Conservation (phyloP, 148 eudicot genomes). For the Diospyros lotus region DNA sequence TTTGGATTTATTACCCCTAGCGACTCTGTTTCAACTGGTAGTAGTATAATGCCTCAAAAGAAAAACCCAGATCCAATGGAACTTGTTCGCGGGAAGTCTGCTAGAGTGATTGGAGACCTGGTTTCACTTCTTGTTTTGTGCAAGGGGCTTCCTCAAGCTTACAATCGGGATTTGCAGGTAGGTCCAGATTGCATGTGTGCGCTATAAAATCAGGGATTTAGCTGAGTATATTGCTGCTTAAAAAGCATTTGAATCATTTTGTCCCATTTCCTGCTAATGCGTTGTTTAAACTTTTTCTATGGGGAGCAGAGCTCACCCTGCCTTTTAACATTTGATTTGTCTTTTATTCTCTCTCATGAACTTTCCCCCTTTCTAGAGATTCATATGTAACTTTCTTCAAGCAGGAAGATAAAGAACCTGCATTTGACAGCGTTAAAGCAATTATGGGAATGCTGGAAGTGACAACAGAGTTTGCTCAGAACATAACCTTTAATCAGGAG, state of each 20-base stretch:
- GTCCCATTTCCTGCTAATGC: background rate
- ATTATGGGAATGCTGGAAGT: constrained; percentile 92
- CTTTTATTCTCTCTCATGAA: background rate
- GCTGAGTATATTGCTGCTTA: constrained; percentile 1
- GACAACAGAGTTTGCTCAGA: constrained; percentile 87
- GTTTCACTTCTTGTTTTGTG: constrained; percentile 90
- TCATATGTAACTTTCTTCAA: background rate
- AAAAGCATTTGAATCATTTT: background rate
- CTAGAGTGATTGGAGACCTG: constrained; percentile 79
- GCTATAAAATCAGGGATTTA: background rate
- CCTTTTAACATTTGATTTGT: constrained; percentile 3
- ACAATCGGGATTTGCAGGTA: constrained; percentile 98
- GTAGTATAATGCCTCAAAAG: constrained; percentile 99
- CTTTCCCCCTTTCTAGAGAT: background rate
- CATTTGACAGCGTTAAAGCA: constrained; percentile 85
- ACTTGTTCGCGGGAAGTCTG: constrained; percentile 99
- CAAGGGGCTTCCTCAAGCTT: constrained; percentile 97
- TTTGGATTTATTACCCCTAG: constrained; percentile 91
- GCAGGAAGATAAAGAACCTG: constrained; percentile 99
- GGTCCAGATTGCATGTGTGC: background rate
- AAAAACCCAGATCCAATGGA: constrained; percentile 99
- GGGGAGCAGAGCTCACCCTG: background rate
- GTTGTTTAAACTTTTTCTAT: too few species aligned
- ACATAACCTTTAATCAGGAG: constrained; percentile 68
- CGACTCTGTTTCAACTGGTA: constrained; percentile 95